phyloP scores from a whole-genome alignment of 192 early-diverging fungal species.

The Chytriomyces sp. region DNA sequence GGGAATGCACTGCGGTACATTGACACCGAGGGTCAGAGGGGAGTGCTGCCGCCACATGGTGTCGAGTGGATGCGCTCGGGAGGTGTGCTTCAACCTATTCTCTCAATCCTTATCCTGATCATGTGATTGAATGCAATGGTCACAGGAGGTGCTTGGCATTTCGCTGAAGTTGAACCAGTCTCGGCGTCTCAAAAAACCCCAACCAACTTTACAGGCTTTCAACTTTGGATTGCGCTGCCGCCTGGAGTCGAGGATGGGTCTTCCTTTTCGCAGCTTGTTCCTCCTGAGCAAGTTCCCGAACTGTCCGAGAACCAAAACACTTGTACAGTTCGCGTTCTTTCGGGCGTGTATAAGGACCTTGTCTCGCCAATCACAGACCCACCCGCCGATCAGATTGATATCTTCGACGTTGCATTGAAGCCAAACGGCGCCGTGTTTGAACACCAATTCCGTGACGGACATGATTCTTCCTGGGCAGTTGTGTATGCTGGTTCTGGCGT shows the following conservation, averaged over 20 bases:
- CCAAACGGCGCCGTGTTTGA: not conserved
- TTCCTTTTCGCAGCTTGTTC: not conserved
- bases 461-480: not conserved
- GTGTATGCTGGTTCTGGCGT: not conserved
- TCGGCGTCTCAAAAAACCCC: not conserved
- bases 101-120: not conserved
- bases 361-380: not conserved
- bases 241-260: not conserved
- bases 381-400: not conserved
- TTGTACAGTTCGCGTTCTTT: not conserved
- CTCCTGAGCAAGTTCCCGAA: not conserved
- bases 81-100: not conserved
- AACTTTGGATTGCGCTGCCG: not conserved
- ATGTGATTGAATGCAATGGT: not conserved
- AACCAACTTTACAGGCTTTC: not conserved
- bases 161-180: not conserved
- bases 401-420: not conserved
- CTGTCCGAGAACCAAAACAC: not conserved
- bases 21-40: not conserved
- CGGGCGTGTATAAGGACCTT: not conserved
- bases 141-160: not conserved
- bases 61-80: not conserved
- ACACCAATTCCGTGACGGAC: not conserved
- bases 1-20: not conserved
- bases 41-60: not conserved